phyloP scores from a whole-genome alignment of 495 filamentous ascomycete species.

The Podospora anserina region DNA sequence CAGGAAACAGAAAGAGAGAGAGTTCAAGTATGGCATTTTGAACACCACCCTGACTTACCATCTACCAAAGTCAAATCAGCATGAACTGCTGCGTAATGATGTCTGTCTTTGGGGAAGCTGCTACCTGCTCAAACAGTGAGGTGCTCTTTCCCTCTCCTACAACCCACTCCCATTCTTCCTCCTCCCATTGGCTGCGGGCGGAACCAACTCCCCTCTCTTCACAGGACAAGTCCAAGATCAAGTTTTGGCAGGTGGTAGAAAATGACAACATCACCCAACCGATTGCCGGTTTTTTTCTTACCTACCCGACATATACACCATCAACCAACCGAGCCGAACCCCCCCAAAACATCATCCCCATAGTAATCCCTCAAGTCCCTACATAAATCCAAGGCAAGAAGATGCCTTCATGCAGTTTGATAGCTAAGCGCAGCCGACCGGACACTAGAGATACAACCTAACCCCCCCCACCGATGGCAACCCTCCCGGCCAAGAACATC shows the following conservation, averaged over 20 bases:
- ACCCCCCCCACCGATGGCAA: neutral
- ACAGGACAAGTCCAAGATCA: neutral
- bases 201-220: neutral
- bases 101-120: neutral
- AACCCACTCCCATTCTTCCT: neutral
- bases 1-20: neutral
- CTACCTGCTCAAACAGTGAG: neutral
- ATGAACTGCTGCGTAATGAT: neutral
- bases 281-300: neutral
- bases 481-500: neutral
- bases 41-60: neutral
- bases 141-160: neutral
- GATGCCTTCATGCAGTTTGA: neutral
- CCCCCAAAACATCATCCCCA: neutral
- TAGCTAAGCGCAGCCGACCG: neutral
- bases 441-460: neutral
- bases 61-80: neutral
- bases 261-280: neutral
- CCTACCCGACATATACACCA: neutral
- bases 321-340: neutral
- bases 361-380: neutral
- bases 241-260: neutral
- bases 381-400: neutral
- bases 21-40: neutral
- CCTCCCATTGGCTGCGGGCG: neutral